Evolutionary conservation across 78 protist genomes (phyloP).

Genomic region (Bigelowiella natans): DNA sequence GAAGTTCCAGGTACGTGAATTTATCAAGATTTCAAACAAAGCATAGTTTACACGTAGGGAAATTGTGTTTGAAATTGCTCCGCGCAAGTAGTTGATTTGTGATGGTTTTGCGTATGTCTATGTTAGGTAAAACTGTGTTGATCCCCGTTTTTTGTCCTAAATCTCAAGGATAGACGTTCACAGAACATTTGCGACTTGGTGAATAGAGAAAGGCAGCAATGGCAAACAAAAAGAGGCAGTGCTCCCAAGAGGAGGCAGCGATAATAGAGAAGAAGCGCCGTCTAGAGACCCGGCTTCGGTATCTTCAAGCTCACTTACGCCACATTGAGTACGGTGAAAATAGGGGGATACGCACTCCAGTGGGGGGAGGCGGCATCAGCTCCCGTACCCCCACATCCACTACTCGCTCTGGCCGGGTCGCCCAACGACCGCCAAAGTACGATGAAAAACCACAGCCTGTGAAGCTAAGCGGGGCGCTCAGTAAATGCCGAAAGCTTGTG

Average conservation of each 20-base stretch:
- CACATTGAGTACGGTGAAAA: background rate
- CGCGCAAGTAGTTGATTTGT: too few relatives aligned
- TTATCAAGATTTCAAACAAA: too few relatives aligned
- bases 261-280: background rate
- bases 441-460: background rate
- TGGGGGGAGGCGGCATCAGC: background rate
- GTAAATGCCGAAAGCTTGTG: background rate
- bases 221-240: background rate
- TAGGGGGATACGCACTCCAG: background rate
- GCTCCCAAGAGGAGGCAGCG: background rate
- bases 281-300: background rate
- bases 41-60: too few relatives aligned
- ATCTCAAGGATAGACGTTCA: too few relatives aligned
- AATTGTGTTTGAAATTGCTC: too few relatives aligned
- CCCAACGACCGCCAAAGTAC: background rate
- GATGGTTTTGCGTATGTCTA: too few relatives aligned
- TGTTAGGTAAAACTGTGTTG: too few relatives aligned
- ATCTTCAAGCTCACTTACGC: background rate
- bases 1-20: too few relatives aligned
- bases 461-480: background rate
- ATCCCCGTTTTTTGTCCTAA: too few relatives aligned
- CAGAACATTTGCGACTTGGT: too few relatives aligned
- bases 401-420: background rate
- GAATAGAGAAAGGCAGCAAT: too few relatives aligned
- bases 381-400: background rate